Percentiles rank a stretch among this genome's conserved stretches.
Evolutionary conservation across 768 basidiomycete genomes (phyloP).

Genomic region (Rhodosporidiobolus sp.): DNA sequence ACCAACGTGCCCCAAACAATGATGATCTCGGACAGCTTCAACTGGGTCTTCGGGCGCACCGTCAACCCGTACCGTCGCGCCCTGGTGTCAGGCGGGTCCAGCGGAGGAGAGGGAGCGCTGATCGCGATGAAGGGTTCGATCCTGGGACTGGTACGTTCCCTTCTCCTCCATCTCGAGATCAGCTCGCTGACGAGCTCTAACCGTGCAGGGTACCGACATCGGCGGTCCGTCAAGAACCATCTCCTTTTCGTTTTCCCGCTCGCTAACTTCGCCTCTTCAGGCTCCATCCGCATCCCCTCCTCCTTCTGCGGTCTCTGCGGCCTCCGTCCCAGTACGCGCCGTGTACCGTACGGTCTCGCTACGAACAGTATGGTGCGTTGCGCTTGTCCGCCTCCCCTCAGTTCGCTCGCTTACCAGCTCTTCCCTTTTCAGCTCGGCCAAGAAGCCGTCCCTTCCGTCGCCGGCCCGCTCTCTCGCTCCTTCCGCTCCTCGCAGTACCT

Average conservation of each 20-base stretch:
- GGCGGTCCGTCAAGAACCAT: too few species aligned
- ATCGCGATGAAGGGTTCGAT: slow-evolving; percentile 40
- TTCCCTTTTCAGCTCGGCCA: slow-evolving; percentile 51
- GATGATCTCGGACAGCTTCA: slow-evolving; percentile 71
- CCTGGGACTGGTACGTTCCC: slow-evolving; percentile 31
- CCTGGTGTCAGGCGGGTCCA: slow-evolving; percentile 42
- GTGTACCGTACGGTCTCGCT: slow-evolving; percentile 21
- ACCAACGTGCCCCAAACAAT: slow-evolving; percentile 42
- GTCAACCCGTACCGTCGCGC: slow-evolving; percentile 42
- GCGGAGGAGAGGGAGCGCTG: slow-evolving; percentile 45
- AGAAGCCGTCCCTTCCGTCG: not conserved
- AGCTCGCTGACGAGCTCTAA: not conserved
- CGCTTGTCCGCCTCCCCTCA: slow-evolving; percentile 14
- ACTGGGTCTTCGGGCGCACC: slow-evolving; percentile 64
- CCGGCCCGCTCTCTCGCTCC: slow-evolving; percentile 3
- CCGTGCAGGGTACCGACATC: slow-evolving; percentile 18
- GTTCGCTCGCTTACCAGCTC: slow-evolving; percentile 58
- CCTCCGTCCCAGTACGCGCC: slow-evolving; percentile 16
- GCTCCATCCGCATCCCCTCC: slow-evolving; percentile 66
- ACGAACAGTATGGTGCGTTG: slow-evolving; percentile 57
- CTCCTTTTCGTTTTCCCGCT: too few species aligned
- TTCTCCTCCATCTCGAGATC: not conserved
- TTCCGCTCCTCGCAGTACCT: slow-evolving; percentile 41
- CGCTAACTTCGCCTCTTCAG: not conserved
- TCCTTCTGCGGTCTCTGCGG: slow-evolving; percentile 64